These are phyloP conservation scores for Mycena capillaripes DNA, from an alignment of 768 basidiomycete species.

Conservation along the genomic window DNA sequence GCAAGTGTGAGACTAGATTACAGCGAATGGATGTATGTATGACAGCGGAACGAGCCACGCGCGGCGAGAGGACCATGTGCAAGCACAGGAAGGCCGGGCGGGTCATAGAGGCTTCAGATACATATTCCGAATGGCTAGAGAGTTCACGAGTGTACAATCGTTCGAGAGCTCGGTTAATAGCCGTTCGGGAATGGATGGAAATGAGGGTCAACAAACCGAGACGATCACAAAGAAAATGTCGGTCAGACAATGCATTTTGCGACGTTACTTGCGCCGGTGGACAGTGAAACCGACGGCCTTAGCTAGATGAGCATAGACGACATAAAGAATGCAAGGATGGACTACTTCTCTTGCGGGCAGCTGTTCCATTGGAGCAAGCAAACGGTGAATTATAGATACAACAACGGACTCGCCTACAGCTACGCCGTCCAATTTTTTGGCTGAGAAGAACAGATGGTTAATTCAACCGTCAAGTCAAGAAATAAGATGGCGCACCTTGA, in stretches of 20 bases:
- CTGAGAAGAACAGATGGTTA: slow-evolving; percentile 22
- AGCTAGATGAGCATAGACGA: too few relatives aligned
- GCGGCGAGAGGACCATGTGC: slow-evolving; percentile 21
- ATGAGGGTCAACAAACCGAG: neutral
- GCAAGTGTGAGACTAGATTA: neutral
- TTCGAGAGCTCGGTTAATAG: slow-evolving; percentile 27
- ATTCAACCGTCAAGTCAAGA: neutral
- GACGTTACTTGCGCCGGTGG: too few relatives aligned
- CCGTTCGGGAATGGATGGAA: slow-evolving; percentile 16
- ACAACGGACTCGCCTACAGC: slow-evolving; percentile 34
- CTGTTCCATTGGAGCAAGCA: slow-evolving; percentile 5
- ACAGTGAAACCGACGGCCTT: too few relatives aligned
- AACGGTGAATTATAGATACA: slow-evolving; percentile 29
- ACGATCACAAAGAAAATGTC: neutral
- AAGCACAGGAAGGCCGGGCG: slow-evolving; percentile 18
- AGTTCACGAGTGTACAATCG: slow-evolving; percentile 23
- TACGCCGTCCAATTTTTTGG: slow-evolving; percentile 47
- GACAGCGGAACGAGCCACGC: slow-evolving; percentile 40
- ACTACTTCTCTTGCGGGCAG: neutral
- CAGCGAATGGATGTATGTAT: slow-evolving; percentile 30
- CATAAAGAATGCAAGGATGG: neutral
- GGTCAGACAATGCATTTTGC: neutral
- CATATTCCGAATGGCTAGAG: slow-evolving; percentile 30
- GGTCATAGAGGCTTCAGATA: slow-evolving; percentile 37
- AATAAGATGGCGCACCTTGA: slow-evolving; percentile 65